Evolutionary conservation across 225 moss, liverwort and hornwort species (phyloP), one percentile per base, ranked within the genome.

Genomic region (Physcomitrellopsis africana): DNA sequence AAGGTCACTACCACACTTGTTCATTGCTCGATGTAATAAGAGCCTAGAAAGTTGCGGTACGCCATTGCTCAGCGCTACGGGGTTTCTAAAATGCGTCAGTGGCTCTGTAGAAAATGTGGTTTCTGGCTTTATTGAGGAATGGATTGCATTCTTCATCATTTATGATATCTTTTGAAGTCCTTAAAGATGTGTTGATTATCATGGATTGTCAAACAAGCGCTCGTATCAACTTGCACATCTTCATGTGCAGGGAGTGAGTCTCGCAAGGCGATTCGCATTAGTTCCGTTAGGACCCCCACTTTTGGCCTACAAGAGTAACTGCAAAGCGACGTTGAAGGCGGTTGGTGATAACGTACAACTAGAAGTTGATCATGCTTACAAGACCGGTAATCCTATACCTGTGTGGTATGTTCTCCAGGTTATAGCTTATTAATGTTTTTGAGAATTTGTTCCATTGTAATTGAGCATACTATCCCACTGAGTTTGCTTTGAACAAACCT

Each of bases 281-380:
- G 99, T 99, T 19, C 99, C 99, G 9, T 81, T 99, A 59, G 99
- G 99, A n/a, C 99, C 99, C 23, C 99, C 99, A 68, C 83, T 99
- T 60, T 74, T 99, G 48, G 91, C 95, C 6, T 99, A 99, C 65
- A 85, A 89, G 80, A 99, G 99, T 81, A 95, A 86, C 74, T 93
- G 85, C 75, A 90, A 89, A 83, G 99, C 99, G 47, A 99, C 95
- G 99, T 79, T 99, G 71, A 99, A 99, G 77, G 93, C 95, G 43
- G 80, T 88, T 61, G 95, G 83, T 73, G 86, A 89, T 47, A 59
- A 77, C 75, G 92, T 99, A 54, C 92, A 89, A 81, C 84, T 99
- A 14, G 93, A 87, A 80, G 93, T 99, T 71, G 99, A 99, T 85
- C 86, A 93, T 69, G 69, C 90, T 65, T 99, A 99, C 83, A 89